phyloP scores from a whole-genome alignment of 192 early-diverging fungal species.

The Backusella psychrophila region DNA sequence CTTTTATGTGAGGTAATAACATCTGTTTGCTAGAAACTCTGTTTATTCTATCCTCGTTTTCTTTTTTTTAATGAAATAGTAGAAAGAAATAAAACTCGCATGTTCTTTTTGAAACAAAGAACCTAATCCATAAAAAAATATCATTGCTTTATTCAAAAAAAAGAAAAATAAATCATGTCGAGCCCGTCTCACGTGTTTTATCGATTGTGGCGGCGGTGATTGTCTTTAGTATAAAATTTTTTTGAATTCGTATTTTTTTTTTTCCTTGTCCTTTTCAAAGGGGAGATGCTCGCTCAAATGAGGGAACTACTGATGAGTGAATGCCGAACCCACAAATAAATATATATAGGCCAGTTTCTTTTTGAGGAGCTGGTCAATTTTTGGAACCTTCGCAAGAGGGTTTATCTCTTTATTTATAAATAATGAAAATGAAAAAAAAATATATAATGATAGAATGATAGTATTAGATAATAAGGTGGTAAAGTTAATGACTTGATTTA shows the following conservation, averaged over 20 bases:
- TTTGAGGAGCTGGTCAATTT: conserved; percentile 10
- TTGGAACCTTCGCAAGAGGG: conserved; percentile 10
- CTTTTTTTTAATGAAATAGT: no score
- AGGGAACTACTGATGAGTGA: conserved; percentile 18
- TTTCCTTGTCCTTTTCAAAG: conserved; percentile 17
- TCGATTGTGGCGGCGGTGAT: neutral
- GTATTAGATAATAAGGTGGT: neutral
- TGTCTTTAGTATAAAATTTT: neutral
- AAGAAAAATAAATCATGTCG: no score
- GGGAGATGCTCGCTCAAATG: conserved; percentile 18
- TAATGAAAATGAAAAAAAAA: neutral
- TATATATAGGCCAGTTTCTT: neutral
- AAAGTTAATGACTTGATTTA: no score
- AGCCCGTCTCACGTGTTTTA: neutral
- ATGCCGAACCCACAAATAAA: conserved; percentile 13
- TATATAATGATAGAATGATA: neutral
- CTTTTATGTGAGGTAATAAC: no score
- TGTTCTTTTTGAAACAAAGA: no score
- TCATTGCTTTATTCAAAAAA: no score
- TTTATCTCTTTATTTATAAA: conserved; percentile 3
- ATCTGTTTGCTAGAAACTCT: no score
- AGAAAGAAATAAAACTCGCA: no score
- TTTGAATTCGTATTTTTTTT: neutral
- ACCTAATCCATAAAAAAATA: no score
- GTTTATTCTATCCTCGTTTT: no score